phyloP scores from a whole-genome alignment of 805 yeast genomes.

The Candida sithepensis region DNA sequence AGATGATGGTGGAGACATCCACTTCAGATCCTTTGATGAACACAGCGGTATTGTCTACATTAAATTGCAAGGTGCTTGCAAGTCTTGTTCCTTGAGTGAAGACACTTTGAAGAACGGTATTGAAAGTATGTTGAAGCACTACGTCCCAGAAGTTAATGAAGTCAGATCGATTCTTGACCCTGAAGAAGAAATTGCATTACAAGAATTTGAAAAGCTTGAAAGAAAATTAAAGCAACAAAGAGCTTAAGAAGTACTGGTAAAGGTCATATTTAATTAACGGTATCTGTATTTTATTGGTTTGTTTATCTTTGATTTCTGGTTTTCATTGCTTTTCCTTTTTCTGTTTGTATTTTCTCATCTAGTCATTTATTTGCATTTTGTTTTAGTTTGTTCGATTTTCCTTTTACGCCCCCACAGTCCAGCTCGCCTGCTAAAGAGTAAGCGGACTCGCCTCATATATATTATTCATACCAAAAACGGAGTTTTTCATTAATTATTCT shows the following conservation, averaged over 20 bases:
- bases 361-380: no score
- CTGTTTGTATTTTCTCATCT: no score
- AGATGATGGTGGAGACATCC: slow-evolving; percentile 75
- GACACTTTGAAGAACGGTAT: slow-evolving; percentile 67
- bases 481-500: background rate
- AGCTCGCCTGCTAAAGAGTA: no score
- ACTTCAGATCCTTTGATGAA: slow-evolving; percentile 56
- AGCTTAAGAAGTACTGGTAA: background rate
- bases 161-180: slow-evolving; percentile 42
- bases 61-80: slow-evolving; percentile 65
- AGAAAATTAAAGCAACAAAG: slow-evolving; percentile 40
- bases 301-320: background rate
- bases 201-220: slow-evolving; percentile 84
- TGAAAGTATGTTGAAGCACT: slow-evolving; percentile 67
- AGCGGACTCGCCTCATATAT: no score
- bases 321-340: background rate
- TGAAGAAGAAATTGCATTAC: slow-evolving; percentile 57
- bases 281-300: background rate
- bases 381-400: no score
- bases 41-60: slow-evolving; percentile 55
- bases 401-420: background rate
- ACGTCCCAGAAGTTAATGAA: slow-evolving; percentile 61
- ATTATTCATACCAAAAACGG: background rate
- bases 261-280: background rate
- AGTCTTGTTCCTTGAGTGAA: slow-evolving; percentile 66